A percentile compares a stretch with the other conserved stretches of the same genome.
Evolutionary conservation across 2,329 filamentous ascomycete genomes (phyloP).

Genomic region (Dactylellina cionopaga): DNA sequence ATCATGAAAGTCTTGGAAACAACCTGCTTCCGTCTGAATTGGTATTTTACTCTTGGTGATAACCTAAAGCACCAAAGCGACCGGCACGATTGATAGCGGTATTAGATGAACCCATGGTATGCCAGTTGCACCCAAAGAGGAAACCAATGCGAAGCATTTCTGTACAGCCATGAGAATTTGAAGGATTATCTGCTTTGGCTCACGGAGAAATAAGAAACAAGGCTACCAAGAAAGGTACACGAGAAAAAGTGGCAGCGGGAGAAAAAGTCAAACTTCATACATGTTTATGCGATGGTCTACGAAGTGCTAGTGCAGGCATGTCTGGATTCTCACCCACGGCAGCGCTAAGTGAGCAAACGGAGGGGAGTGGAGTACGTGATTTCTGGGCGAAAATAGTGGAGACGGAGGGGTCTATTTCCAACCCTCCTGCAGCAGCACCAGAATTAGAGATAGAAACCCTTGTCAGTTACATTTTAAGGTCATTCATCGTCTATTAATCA

Average conservation of each 20-base stretch:
- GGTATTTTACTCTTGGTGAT: conserved; percentile 13
- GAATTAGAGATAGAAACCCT: conserved; percentile 47
- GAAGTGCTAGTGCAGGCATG: no score
- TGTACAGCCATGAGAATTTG: no score
- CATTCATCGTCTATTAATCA: conserved; percentile 32
- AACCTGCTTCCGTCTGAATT: conserved; percentile 11
- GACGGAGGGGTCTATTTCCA: conserved; percentile 25
- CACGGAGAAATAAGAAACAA: no score
- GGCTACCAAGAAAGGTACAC: neutral
- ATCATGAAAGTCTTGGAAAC: conserved; percentile 21
- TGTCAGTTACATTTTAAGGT: conserved; percentile 50
- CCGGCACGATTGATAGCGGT: conserved; percentile 16
- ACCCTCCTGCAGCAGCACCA: conserved; percentile 40
- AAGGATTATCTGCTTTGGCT: no score
- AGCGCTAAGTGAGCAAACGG: conserved; percentile 28
- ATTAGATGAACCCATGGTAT: no score
- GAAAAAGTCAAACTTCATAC: neutral
- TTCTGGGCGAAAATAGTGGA: no score
- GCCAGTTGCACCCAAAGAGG: conserved; percentile 22
- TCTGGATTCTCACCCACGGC: conserved; percentile 21
- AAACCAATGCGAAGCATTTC: neutral
- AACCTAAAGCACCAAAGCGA: no score
- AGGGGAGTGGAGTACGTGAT: no score
- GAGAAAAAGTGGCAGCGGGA: neutral
- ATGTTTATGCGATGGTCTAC: no score